Percentiles rank a stretch among this genome's conserved stretches.
These are phyloP conservation scores for Luffa aegyptiaca DNA, from an alignment of 306 rosid species.

Conservation along the genomic window DNA sequence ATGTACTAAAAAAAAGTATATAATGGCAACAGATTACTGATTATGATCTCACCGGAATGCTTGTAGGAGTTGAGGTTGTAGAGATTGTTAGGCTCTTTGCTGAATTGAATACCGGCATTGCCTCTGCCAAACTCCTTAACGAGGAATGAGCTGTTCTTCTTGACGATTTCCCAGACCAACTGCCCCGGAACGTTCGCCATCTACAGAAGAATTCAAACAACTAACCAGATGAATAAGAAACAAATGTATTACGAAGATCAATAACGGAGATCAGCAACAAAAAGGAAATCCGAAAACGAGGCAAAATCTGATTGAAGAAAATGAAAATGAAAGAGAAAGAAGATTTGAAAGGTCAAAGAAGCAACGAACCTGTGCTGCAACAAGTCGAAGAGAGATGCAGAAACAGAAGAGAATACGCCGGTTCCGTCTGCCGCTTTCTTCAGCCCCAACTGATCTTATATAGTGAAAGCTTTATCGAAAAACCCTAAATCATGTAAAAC, in stretches of 20 bases:
- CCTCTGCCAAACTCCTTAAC: slow-evolving; percentile 79
- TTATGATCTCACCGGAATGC: slow-evolving; percentile 43
- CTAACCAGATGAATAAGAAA: not conserved
- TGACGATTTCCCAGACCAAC: slow-evolving; percentile 75
- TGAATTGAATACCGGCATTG: slow-evolving; percentile 57
- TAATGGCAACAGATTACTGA: not conserved
- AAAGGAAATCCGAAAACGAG: not conserved
- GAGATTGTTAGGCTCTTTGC: slow-evolving; percentile 77
- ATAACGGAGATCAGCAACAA: not conserved
- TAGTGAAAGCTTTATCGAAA: not conserved
- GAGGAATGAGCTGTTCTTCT: slow-evolving; percentile 63
- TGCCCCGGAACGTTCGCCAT: slow-evolving; percentile 76
- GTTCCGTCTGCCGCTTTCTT: not conserved
- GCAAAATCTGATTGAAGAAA: not conserved
- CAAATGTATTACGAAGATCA: not conserved
- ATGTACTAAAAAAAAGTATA: not conserved
- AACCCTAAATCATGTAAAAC: not conserved
- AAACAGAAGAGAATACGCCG: not conserved
- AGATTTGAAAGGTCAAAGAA: not conserved
- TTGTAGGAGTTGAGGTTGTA: slow-evolving; percentile 65
- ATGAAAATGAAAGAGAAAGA: not conserved
- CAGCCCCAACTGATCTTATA: not conserved
- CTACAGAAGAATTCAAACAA: not conserved
- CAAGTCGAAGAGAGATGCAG: not conserved
- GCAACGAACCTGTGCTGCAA: not conserved